Evolutionary conservation across 345 rosid genomes (phyloP), one percentile per base, ranked within the genome.

Genomic region (Geranium rotundifolium): DNA sequence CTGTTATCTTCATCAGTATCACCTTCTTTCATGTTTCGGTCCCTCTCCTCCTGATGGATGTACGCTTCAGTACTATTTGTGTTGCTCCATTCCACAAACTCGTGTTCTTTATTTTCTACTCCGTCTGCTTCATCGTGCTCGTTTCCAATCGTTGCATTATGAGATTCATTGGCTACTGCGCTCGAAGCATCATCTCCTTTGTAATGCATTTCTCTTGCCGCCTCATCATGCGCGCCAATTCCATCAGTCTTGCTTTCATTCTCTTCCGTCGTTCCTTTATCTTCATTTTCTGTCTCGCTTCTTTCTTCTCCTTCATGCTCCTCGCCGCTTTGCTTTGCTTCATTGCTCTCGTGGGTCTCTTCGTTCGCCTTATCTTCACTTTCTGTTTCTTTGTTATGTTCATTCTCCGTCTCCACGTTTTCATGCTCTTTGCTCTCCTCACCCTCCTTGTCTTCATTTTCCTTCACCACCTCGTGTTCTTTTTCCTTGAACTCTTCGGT

Each of bases 171-270:
- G 20, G 65, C 82, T 9, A 86, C 90, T 67, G 86, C 90, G 55
- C 93, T 84, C 9, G 90, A 86, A 29, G 90, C 91, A 84, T 86
- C 86, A 72, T 89, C 90, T 50, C 93, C 93, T 20, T 83, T 83
- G 75, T 89, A 86, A 64, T 86, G 76, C 70, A 75, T 81, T 80
- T 86, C 96, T 68, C 96, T 83, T 34, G 87, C 85, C 71, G 79
- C 86, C 62, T 82, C 83, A 62, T 39, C 69, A 49, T 57, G 72
- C 34, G 58, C 64, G 34, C 75, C 80, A 72, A 72, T 69, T 78
- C 81, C 84, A 69, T 66, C 85, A 46, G 58, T 69, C 34, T 69
- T 69, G 29, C 10, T 4, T 34, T 34, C 41, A 5, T 8, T 34
- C 41, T 34, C 41, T 34, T 34, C 27, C 27, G 27, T 23, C 27